Evolutionary conservation across 176 grass and related monocot species (phyloP).

Genomic region (Canna indica): DNA sequence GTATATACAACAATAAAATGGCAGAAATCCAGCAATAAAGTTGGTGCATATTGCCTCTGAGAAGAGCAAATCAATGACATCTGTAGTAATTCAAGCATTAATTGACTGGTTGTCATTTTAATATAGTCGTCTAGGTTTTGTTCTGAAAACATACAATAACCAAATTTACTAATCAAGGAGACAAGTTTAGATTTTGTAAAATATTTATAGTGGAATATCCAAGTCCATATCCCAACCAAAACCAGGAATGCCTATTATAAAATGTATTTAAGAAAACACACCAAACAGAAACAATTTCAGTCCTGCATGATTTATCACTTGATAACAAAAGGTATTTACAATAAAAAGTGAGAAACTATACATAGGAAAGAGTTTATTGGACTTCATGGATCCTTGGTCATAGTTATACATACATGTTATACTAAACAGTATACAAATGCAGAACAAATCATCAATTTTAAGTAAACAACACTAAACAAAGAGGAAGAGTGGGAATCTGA

Average conservation of each 20-base stretch:
- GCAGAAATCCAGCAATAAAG: slow-evolving; percentile 32
- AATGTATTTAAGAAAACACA: background rate
- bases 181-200: background rate
- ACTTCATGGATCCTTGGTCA: too few relatives aligned
- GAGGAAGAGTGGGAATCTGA: too few relatives aligned
- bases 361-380: too few relatives aligned
- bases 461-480: too few relatives aligned
- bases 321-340: too few relatives aligned
- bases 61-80: too few relatives aligned
- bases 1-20: background rate
- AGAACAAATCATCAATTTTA: too few relatives aligned
- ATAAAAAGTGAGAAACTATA: too few relatives aligned
- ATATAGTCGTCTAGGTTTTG: background rate
- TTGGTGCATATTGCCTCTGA: slow-evolving; percentile 60
- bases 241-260: background rate
- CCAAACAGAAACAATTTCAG: background rate
- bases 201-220: background rate
- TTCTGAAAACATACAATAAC: too few relatives aligned
- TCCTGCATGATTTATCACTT: too few relatives aligned
- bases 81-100: background rate
- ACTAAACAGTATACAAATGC: too few relatives aligned
- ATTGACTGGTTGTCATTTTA: background rate
- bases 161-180: background rate
- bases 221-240: background rate
- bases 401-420: too few relatives aligned